phyloP scores from a whole-genome alignment of 352 stramenopile genomes.

The Phytopythium oedochilum region DNA sequence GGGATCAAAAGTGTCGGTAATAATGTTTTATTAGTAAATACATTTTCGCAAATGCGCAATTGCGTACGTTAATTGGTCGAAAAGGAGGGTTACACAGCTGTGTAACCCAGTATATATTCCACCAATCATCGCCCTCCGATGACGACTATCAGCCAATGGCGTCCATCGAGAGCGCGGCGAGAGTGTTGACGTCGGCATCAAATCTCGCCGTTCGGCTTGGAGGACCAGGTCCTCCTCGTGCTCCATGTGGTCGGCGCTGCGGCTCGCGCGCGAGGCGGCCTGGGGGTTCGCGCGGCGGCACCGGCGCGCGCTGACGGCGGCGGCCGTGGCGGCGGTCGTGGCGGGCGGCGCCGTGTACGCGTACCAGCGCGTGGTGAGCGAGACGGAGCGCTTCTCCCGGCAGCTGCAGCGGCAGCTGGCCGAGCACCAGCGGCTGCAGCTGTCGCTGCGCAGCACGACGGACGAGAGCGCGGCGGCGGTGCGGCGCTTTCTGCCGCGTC shows the following conservation, averaged over 20 bases:
- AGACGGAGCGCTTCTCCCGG: conserved; percentile 65
- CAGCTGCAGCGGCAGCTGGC: conserved; percentile 70
- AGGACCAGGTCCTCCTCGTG: too few relatives aligned
- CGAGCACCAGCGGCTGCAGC: conserved; percentile 70
- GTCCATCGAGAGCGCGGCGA: too few relatives aligned
- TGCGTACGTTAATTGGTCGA: too few relatives aligned
- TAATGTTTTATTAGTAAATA: too few relatives aligned
- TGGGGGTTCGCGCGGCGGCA: conserved; percentile 66
- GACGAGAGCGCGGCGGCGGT: conserved; percentile 74
- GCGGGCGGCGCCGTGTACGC: conserved; percentile 60
- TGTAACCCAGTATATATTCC: too few relatives aligned
- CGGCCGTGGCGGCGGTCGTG: conserved; percentile 42
- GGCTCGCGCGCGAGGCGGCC: conserved; percentile 40
- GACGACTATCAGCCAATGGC: too few relatives aligned
- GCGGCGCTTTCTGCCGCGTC: conserved; percentile 62
- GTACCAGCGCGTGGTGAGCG: conserved; percentile 55
- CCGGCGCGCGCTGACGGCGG: conserved; percentile 53
- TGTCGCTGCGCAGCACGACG: conserved; percentile 62
- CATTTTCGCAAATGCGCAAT: too few relatives aligned
- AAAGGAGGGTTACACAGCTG: too few relatives aligned
- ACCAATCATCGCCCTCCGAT: too few relatives aligned
- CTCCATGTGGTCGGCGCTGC: conserved; percentile 76
- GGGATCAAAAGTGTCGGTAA: too few relatives aligned
- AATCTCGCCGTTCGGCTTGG: background rate
- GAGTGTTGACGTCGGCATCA: conserved; percentile 6